Percentiles rank a stretch among this genome's conserved stretches.
phyloP scores from a whole-genome alignment of 345 rosid genomes.

The Citrus cavaleriei region DNA sequence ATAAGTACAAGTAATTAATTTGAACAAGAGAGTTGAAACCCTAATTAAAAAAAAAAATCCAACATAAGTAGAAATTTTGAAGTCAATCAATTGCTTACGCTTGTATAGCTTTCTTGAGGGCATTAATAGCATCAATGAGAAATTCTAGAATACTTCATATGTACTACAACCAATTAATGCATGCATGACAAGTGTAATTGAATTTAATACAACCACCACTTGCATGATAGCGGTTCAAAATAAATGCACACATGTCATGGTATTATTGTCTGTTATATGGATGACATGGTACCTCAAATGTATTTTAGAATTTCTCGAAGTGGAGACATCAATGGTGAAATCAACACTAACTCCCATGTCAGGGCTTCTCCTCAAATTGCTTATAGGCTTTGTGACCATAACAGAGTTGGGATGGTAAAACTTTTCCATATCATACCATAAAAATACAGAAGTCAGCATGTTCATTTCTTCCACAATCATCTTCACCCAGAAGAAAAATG shows the following conservation, averaged over 20 bases:
- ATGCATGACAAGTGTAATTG: too few species aligned
- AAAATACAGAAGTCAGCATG: conserved; percentile 67
- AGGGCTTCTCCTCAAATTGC: conserved; percentile 58
- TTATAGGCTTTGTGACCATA: conserved; percentile 51
- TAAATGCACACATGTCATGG: too few species aligned
- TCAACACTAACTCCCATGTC: conserved; percentile 50
- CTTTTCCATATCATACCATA: conserved; percentile 81
- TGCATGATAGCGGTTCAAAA: too few species aligned
- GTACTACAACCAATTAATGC: too few species aligned
- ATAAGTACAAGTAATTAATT: too few species aligned
- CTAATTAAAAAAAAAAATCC: too few species aligned
- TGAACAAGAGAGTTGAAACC: too few species aligned
- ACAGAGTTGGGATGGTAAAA: conserved; percentile 70
- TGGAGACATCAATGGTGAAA: conserved; percentile 42
- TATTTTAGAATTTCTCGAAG: conserved; percentile 10
- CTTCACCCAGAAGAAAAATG: conserved; percentile 19
- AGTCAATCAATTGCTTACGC: conserved; percentile 18
- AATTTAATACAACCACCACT: too few species aligned
- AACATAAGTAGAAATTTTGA: background rate
- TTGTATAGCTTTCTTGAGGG: conserved; percentile 53
- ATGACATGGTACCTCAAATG: too few species aligned
- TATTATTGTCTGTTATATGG: too few species aligned
- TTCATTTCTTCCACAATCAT: conserved; percentile 90
- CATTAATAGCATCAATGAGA: conserved; percentile 33
- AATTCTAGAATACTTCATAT: too few species aligned